phyloP scores from a whole-genome alignment of 75 land plant species.

The Cunninghamia lanceolata region DNA sequence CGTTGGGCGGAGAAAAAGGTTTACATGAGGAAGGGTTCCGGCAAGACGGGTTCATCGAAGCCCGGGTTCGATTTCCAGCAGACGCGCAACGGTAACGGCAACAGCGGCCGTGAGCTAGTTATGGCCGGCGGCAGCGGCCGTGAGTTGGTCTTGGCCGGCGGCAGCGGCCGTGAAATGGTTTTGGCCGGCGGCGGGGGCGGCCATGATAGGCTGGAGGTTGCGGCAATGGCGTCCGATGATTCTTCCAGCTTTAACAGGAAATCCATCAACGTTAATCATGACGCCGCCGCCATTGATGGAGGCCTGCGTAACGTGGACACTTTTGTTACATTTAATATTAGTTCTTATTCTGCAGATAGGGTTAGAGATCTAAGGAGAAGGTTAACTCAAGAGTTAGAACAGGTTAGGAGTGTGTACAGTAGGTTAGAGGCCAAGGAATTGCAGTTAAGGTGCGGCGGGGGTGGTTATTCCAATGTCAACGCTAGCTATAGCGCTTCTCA shows the following conservation, averaged over 20 bases:
- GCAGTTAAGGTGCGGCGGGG: slow-evolving; percentile 8
- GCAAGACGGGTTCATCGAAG: not conserved
- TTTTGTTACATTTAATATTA: slow-evolving; percentile 25
- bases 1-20: slow-evolving; percentile 26
- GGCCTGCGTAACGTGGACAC: slow-evolving; percentile 6
- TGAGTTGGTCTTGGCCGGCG: not conserved
- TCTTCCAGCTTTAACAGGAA: slow-evolving; percentile 43
- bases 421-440: slow-evolving; percentile 44
- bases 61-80: slow-evolving; percentile 19
- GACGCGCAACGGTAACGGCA: slow-evolving; percentile 11
- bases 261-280: slow-evolving; percentile 10
- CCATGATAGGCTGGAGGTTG: not conserved
- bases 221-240: slow-evolving; percentile 40
- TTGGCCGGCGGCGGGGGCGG: not conserved
- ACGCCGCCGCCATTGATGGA: not conserved
- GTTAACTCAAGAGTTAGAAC: slow-evolving; percentile 42
- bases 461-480: slow-evolving; percentile 1
- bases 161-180: not conserved
- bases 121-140: not conserved
- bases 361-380: slow-evolving; percentile 34
- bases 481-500: slow-evolving; percentile 13
- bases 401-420: slow-evolving; percentile 28
- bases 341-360: slow-evolving; percentile 28
- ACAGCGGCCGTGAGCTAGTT: not conserved
- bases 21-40: slow-evolving; percentile 34